Evolutionary conservation across 306 rosid genomes (phyloP).

Genomic region (Canavalia ensiformis): DNA sequence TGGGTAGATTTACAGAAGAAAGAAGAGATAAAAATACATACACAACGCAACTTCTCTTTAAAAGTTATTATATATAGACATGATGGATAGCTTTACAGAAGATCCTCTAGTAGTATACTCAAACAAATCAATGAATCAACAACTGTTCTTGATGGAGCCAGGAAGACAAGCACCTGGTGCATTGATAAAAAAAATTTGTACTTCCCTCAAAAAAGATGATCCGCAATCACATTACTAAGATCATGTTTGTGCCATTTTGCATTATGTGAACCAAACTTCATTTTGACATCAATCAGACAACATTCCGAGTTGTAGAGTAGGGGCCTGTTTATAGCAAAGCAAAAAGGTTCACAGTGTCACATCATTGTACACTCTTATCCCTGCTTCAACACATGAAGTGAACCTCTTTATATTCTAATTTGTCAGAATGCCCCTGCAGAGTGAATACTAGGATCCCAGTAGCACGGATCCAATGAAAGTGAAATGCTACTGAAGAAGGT

Average conservation of each 20-base stretch:
- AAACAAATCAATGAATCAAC: constrained; percentile 35
- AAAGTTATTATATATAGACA: not conserved
- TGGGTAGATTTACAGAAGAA: not conserved
- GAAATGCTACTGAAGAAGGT: constrained; percentile 6
- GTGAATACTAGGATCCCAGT: constrained; percentile 6
- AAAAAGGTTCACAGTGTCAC: constrained; percentile 3
- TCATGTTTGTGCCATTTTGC: not conserved
- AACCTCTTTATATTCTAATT: constrained; percentile 8
- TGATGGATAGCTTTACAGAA: constrained; percentile 6
- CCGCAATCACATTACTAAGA: constrained; percentile 1
- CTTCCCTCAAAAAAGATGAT: constrained; percentile 8
- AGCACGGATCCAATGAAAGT: constrained; percentile 17
- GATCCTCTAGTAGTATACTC: constrained; percentile 28
- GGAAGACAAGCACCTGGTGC: constrained; percentile 9
- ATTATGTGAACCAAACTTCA: constrained; percentile 9
- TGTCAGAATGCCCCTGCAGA: constrained; percentile 1
- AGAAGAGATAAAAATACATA: too few relatives aligned
- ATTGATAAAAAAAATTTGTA: not conserved
- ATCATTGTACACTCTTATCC: constrained; percentile 34
- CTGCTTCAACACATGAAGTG: constrained; percentile 4
- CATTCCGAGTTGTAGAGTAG: not conserved
- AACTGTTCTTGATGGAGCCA: constrained; percentile 20
- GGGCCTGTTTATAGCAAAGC: not conserved
- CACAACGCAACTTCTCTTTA: too few relatives aligned
- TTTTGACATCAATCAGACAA: constrained; percentile 19